Evolutionary conservation across 129 eudicot genomes (phyloP), one percentile per base, ranked within the genome.

Genomic region (Saussurea involucrata): DNA sequence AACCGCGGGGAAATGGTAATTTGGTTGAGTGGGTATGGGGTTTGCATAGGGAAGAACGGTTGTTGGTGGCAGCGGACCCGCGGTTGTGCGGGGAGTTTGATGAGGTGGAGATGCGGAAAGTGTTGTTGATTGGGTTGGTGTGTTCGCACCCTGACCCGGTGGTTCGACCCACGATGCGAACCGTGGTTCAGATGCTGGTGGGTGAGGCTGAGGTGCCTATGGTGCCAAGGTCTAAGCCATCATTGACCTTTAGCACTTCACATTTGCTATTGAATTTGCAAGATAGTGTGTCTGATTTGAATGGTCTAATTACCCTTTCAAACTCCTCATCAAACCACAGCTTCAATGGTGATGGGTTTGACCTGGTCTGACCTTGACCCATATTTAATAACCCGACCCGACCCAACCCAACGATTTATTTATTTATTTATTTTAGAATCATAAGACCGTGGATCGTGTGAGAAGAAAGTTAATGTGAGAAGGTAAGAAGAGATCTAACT

Each of bases 21-120:
- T 67, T 95, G 86, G 98, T 95, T 40, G 98, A 91, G 40, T 95
- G 98, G 98, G 98, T 91, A 17, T 95, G 98, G 98, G 67, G 89
- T 28, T 85, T 95, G 80, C 97, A 95, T 60, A 80, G 84, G 28
- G 97, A 91, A 68, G 97, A 90, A 77, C 76, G 84, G 78, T 63
- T 95, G 61, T 46, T 89, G 58, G 31, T 15, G 20, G 98, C 96
- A 0, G 89, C 82, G 21, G 98, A 95, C 74, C 79, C 84, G 17
- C 83, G 87, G 73, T 79, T 95, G 20, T 79, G 81, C 8, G 85
- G 86, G 11, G 97, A 89, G 77, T 91, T 80, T 57, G 96, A 91
- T 22, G 90, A 81, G 69, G 82, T 22, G 20, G 96, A 89, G 44
- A 86, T 95, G 96, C 85, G 83, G 78, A 84, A 87, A 37, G 88